Percentiles rank a stretch among this genome's conserved stretches.
These are phyloP conservation scores for Yamagishiella unicocca DNA, from an alignment of 139 green algal species.

Conservation along the genomic window DNA sequence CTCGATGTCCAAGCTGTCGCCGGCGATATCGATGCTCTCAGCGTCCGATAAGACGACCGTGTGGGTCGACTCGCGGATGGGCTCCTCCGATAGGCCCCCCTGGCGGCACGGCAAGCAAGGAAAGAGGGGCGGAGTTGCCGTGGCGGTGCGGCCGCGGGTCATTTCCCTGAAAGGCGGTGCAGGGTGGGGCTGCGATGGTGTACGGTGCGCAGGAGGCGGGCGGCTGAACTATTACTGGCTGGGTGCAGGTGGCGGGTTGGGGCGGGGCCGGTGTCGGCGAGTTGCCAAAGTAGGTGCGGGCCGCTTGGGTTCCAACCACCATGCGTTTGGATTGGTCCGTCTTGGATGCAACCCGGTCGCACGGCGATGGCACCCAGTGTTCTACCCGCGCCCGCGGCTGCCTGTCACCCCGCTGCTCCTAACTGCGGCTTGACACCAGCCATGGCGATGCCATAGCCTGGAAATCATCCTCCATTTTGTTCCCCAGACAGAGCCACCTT, in stretches of 20 bases:
- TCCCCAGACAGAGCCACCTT: not conserved
- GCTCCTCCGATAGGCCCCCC: not conserved
- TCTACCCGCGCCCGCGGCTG: too few relatives aligned
- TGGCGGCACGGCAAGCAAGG: not conserved
- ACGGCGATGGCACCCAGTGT: too few relatives aligned
- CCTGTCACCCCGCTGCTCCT: too few relatives aligned
- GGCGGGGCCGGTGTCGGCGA: too few relatives aligned
- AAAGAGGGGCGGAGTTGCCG: not conserved
- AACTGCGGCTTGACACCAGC: too few relatives aligned
- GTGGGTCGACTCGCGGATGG: constrained; percentile 22
- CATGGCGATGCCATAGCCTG: too few relatives aligned
- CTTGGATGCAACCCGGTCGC: not conserved
- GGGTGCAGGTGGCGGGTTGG: too few relatives aligned
- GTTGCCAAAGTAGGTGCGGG: too few relatives aligned
- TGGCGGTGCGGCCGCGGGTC: not conserved
- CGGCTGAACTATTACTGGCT: too few relatives aligned
- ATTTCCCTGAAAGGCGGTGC: not conserved
- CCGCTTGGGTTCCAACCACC: too few relatives aligned
- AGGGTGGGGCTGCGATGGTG: not conserved
- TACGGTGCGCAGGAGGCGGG: not conserved
- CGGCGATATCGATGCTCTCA: not conserved
- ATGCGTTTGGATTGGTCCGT: too few relatives aligned
- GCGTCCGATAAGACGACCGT: not conserved
- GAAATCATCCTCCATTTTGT: not conserved
- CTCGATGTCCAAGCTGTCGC: constrained; percentile 30